Evolutionary conservation across 805 yeast species (phyloP), one percentile per base, ranked within the genome.

Genomic region (Pichia phayaonensis): DNA sequence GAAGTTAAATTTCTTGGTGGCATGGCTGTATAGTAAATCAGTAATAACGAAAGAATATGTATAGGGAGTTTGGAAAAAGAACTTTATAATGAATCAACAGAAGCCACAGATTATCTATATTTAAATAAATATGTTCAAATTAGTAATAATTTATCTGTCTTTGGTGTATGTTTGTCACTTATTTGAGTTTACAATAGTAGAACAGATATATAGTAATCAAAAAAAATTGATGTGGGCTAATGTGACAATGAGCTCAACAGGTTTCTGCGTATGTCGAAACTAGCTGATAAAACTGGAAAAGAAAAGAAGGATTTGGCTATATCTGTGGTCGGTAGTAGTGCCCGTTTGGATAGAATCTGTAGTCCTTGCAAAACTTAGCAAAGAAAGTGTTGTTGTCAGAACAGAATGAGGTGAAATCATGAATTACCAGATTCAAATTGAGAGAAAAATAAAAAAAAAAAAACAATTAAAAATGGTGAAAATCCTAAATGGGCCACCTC

Each of bases 1-100:
- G 69, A 53, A 13, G 71, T 67, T 42, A 67, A 53, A 52, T 65
- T 66, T 52, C 71, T 61, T 15, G 67, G 56, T 3, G 71, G 54
- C 69, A 64, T 65, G 20, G 8, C 2, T 26, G 29, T 10, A 11
- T 50, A 10, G 11, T 6, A 2, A 11, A 18, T 34, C 10, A n/a
- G n/a, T 34, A 34, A 5, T 16, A 34, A 34, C 20, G 38, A 34
- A 16, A 20, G 38, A 20, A 34, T 34, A n/a, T 34, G 20, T 16
- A 34, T 3, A 13, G n/a, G 13, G 7, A 29, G 10, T 29, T 12
- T n/a, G n/a, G n/a, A n/a, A 12, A 29, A 29, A 13, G 29, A 26
- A 26, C 29, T 26, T 26, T 26, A 10, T 5, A 26, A 26, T 26
- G 12, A 26, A 13, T 8, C 29, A 10, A 26, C 12, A 10, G 2